Percentiles rank a stretch among this genome's conserved stretches.
These are phyloP conservation scores for Eucalyptus erythrocorys DNA, from an alignment of 345 rosid genomes.

Conservation along the genomic window DNA sequence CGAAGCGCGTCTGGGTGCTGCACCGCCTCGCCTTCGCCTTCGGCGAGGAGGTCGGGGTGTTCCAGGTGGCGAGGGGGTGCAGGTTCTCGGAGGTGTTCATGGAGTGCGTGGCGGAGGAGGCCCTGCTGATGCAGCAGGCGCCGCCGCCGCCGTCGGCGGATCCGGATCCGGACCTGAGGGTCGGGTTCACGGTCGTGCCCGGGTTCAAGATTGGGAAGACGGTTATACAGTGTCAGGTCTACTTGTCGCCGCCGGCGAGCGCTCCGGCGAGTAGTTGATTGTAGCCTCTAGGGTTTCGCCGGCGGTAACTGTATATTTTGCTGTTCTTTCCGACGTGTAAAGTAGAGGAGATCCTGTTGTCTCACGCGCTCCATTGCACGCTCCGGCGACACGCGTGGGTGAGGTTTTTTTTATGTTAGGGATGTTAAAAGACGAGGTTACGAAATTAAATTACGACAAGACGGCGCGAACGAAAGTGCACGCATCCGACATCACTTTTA, in stretches of 20 bases:
- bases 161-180: slow-evolving; percentile 24
- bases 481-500: background rate
- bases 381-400: background rate
- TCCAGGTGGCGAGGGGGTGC: slow-evolving; percentile 49
- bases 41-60: slow-evolving; percentile 39
- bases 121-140: slow-evolving; percentile 1
- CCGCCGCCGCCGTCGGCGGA: background rate
- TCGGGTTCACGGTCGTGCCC: slow-evolving; percentile 84
- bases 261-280: slow-evolving; percentile 18
- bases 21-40: slow-evolving; percentile 62
- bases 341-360: background rate
- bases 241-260: slow-evolving; percentile 29
- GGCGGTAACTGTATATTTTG: background rate
- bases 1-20: slow-evolving; percentile 64
- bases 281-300: background rate
- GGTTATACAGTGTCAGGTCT: slow-evolving; percentile 77
- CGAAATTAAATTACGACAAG: background rate
- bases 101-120: slow-evolving; percentile 70
- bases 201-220: slow-evolving; percentile 75
- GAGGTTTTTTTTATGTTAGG: background rate
- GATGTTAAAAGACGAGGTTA: background rate
- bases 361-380: background rate
- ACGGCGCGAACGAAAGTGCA: background rate
- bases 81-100: slow-evolving; percentile 89
- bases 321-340: background rate